phyloP scores from a whole-genome alignment of 495 filamentous ascomycete species.

The Penicillium antarcticum region DNA sequence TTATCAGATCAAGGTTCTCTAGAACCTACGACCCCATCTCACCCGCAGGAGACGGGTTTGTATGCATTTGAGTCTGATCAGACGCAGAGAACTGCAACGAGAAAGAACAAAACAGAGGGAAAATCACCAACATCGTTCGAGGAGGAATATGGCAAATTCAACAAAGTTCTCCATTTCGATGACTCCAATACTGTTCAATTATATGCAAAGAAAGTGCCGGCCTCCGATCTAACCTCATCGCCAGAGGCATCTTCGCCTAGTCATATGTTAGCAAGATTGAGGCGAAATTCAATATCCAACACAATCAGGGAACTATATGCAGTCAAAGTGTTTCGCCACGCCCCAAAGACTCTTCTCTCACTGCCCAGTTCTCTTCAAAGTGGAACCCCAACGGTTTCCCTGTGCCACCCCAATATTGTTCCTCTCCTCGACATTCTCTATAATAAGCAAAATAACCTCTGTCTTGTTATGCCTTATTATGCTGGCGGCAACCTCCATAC shows the following conservation, averaged over 20 bases:
- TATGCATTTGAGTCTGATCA: not conserved
- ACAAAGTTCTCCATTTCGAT: constrained; percentile 11
- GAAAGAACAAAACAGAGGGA: not conserved
- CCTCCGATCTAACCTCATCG: not conserved
- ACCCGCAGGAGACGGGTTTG: not conserved
- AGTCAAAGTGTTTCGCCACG: constrained; percentile 8
- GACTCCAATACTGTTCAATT: constrained; percentile 7
- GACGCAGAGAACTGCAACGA: not conserved
- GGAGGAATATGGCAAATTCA: constrained; percentile 7
- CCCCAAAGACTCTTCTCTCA: not conserved
- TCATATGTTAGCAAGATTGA: not conserved
- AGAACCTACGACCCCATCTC: no score
- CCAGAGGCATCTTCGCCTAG: not conserved
- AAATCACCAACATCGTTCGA: not conserved
- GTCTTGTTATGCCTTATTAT: constrained; percentile 19
- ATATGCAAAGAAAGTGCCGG: constrained; percentile 5
- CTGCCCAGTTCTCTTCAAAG: not conserved
- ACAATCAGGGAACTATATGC: constrained; percentile 5
- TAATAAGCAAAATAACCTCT: constrained; percentile 13
- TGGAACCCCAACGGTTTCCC: not conserved
- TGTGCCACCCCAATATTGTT: constrained; percentile 16
- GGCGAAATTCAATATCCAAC: not conserved
- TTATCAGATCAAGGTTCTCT: not conserved
- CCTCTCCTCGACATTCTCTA: constrained; percentile 11
- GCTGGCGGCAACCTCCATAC: constrained; percentile 12